Evolutionary conservation across 1,139 yeast genomes (phyloP).

Genomic region (Nakaseomyces kungkrabaensis): DNA sequence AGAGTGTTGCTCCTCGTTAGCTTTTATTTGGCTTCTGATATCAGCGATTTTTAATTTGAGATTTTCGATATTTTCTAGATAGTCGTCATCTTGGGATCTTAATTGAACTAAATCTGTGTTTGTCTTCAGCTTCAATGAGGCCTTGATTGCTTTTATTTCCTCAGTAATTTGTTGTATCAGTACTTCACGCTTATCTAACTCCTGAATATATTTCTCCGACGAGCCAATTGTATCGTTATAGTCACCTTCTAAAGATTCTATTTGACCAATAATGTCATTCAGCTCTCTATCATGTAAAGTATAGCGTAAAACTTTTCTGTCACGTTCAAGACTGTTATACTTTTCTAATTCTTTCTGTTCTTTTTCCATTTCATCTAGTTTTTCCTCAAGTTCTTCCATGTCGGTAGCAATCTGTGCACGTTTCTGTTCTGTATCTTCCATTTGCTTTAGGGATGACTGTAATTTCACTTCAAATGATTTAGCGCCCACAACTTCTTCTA

Average conservation of each 20-base stretch:
- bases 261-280: slow-evolving; percentile 46
- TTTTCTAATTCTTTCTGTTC: slow-evolving; percentile 70
- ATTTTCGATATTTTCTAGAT: slow-evolving; percentile 33
- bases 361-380: slow-evolving; percentile 67
- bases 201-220: slow-evolving; percentile 32
- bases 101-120: slow-evolving; percentile 45
- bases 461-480: slow-evolving; percentile 77
- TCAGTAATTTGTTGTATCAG: slow-evolving; percentile 34
- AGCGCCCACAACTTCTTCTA: slow-evolving; percentile 95
- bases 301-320: slow-evolving; percentile 64
- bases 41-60: slow-evolving; percentile 28
- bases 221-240: slow-evolving; percentile 42
- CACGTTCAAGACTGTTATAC: slow-evolving; percentile 58
- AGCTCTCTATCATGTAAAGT: slow-evolving; percentile 72
- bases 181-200: slow-evolving; percentile 42
- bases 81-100: slow-evolving; percentile 36
- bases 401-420: slow-evolving; percentile 69
- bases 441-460: slow-evolving; percentile 69
- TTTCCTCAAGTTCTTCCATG: slow-evolving; percentile 55
- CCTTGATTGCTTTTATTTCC: slow-evolving; percentile 23
- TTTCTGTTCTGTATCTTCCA: slow-evolving; percentile 62
- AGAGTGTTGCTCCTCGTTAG: slow-evolving; percentile 21
- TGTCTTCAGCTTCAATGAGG: slow-evolving; percentile 35
- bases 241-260: slow-evolving; percentile 52
- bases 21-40: slow-evolving; percentile 23